These are phyloP conservation scores for Sedum album DNA, from an alignment of 164 flowering plant species.

Conservation along the genomic window DNA sequence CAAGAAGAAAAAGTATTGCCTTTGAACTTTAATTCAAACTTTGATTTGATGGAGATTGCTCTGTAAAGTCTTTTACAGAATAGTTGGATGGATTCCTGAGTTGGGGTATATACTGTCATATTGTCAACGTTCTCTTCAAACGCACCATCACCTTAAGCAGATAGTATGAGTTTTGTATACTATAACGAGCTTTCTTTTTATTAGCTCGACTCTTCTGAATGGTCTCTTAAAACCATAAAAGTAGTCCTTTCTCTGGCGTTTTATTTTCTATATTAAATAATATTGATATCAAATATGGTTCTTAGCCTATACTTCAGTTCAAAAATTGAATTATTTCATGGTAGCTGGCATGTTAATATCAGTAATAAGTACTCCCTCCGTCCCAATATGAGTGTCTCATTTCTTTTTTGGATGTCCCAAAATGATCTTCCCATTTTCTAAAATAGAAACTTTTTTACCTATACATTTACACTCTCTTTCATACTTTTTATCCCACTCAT, in stretches of 20 bases:
- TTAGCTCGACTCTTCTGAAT: neutral
- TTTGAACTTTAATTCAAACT: neutral
- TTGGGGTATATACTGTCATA: neutral
- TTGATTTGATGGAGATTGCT: neutral
- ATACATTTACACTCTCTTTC: no score
- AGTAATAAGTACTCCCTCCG: neutral
- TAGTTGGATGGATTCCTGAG: neutral
- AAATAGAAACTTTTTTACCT: no score
- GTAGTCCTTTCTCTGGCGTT: neutral
- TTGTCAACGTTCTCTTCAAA: neutral
- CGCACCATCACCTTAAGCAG: neutral
- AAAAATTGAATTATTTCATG: neutral
- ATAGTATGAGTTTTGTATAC: neutral
- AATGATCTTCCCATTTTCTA: no score
- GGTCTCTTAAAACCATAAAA: neutral
- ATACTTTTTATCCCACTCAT: no score
- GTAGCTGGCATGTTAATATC: neutral
- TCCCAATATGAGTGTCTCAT: no score
- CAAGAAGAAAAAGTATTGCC: neutral
- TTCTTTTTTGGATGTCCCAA: no score
- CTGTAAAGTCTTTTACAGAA: neutral
- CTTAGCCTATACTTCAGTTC: neutral
- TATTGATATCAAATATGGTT: neutral
- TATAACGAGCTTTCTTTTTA: neutral
- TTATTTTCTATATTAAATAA: neutral